Base-by-base conservation (phyloP, 2,329 filamentous ascomycete genomes). In the Salinomyces thailandicus region DNA sequence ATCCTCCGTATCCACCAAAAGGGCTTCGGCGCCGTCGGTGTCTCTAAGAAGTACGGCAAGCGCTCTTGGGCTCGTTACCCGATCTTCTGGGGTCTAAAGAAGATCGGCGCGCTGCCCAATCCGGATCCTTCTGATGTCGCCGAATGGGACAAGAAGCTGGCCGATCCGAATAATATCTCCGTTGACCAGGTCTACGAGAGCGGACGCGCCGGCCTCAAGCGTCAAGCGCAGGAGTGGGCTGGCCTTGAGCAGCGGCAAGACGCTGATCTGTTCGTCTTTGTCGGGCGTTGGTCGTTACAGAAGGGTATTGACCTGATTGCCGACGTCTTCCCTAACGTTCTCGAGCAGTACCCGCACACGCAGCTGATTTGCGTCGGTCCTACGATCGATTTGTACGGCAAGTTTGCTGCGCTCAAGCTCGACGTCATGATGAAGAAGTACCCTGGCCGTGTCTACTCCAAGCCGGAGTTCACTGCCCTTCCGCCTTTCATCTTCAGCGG, bases 221-320 rank as follows among this genome's bases (percentile, higher is more conserved):
- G 67, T 6, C 74, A 80, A 53, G 75, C 77, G 14, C 77, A 81
- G 49, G 71, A 77, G 57, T 81, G 77, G 77, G 77, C 77, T 29
- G 74, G 73, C 11, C 63, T 81, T 2, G 64, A 77, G 2, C 66
- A 75, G 36, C 69, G 76, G 45, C 69, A 75, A 1, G 64, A 74
- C 26, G 76, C 77, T 2, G 75, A 81, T 39, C 63, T 81, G 6
- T 70, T 81, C 44, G 77, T 81, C 6, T 81, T 81, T 46, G 77
- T 81, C 30, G 77, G 77, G 39, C 71, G 77, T 43, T 81, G 77
- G 77, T 77, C 72, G 7, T 72, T 77, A 66, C 77, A 81, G 50
- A 81, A 81, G 54, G 77, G 77, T 36, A 67, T 81, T 35, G 77
- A 81, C 52, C 61, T 81, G 33, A 80, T 81, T 47, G 77, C 77